A percentile compares a stretch with the other conserved stretches of the same genome.
Evolutionary conservation across 108 stramenopile species (phyloP).

Genomic region (Nitzschia putrida): DNA sequence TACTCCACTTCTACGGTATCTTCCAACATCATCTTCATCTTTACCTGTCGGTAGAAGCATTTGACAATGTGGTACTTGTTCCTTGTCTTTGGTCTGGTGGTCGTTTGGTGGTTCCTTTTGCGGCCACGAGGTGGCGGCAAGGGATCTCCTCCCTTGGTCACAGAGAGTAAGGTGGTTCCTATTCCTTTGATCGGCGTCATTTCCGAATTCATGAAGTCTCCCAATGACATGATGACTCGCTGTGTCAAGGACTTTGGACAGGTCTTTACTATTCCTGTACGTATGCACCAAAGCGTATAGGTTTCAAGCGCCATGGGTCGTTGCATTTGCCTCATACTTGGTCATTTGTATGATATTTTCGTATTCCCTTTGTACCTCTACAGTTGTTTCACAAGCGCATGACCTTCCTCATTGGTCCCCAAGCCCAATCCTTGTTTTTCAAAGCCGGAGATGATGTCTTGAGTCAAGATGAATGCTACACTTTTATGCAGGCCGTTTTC

Average conservation of each 20-base stretch:
- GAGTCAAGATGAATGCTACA: slow-evolving; percentile 94
- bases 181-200: slow-evolving; percentile 83
- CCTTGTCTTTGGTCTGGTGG: slow-evolving; percentile 18
- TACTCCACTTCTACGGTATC: too few species aligned
- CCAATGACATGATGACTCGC: slow-evolving; percentile 88
- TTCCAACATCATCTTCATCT: not conserved
- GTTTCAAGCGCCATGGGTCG: not conserved
- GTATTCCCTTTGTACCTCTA: not conserved
- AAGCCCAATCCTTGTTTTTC: slow-evolving; percentile 95
- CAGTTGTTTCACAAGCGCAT: slow-evolving; percentile 88
- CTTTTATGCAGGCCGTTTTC: slow-evolving; percentile 98
- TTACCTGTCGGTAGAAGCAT: not conserved
- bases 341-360: not conserved
- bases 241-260: slow-evolving; percentile 86
- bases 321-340: not conserved
- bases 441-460: slow-evolving; percentile 89
- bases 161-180: slow-evolving; percentile 48
- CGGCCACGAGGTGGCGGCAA: slow-evolving; percentile 57
- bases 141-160: slow-evolving; percentile 74
- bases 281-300: slow-evolving; percentile 25
- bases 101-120: slow-evolving; percentile 41
- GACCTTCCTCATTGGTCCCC: slow-evolving; percentile 97
- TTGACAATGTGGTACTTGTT: slow-evolving; percentile 36
- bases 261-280: slow-evolving; percentile 90
- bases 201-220: slow-evolving; percentile 86